phyloP scores from a whole-genome alignment of 257 asterid species.

The Nicotiana sylvestris region DNA sequence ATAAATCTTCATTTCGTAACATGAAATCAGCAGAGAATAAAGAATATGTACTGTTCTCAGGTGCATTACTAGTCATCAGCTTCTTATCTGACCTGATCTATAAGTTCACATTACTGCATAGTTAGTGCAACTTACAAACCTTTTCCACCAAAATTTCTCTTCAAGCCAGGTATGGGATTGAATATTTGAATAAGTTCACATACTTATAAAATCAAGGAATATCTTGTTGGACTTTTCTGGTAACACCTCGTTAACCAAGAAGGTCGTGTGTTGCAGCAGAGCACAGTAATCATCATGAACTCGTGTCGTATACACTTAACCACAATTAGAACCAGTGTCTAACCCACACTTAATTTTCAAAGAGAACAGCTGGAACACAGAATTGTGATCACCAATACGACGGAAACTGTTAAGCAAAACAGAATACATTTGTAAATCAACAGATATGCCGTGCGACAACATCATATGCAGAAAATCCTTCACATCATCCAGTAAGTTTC shows the following conservation, averaged over 20 bases:
- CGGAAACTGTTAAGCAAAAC: slow-evolving; percentile 36
- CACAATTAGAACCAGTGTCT: slow-evolving; percentile 2
- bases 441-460: slow-evolving; percentile 41
- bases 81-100: background rate
- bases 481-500: slow-evolving; percentile 41
- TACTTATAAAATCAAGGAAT: background rate
- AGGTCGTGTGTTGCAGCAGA: background rate
- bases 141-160: background rate
- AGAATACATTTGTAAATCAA: slow-evolving; percentile 43
- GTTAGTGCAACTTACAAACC: background rate
- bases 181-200: background rate
- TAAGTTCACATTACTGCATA: background rate
- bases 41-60: too few species aligned
- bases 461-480: slow-evolving; percentile 46
- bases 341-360: slow-evolving; percentile 58
- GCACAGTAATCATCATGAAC: background rate
- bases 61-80: too few species aligned
- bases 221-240: background rate
- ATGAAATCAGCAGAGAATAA: too few species aligned
- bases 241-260: background rate
- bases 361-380: slow-evolving; percentile 34
- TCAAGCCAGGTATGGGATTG: background rate
- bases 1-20: too few species aligned
- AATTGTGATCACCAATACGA: slow-evolving; percentile 29
- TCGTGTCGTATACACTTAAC: background rate